Percentiles rank a stretch among this genome's conserved stretches.
These are phyloP conservation scores for Lipomyces oligophaga DNA, from an alignment of 805 yeast species.

Conservation along the genomic window DNA sequence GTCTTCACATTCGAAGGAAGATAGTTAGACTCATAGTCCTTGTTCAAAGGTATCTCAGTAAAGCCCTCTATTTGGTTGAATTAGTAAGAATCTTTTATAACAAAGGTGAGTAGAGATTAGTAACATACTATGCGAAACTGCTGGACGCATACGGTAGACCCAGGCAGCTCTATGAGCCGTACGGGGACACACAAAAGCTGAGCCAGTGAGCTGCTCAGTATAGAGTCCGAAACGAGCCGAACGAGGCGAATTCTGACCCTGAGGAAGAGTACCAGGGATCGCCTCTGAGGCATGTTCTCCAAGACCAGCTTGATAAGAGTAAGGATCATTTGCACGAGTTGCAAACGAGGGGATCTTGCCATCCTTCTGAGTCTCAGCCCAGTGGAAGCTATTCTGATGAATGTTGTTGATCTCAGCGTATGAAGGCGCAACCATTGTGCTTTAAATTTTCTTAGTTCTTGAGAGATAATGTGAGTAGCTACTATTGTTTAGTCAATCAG, in stretches of 20 bases:
- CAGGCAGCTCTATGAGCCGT: constrained; percentile 9
- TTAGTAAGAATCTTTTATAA: not conserved
- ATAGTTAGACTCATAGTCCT: constrained; percentile 19
- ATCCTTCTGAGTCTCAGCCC: constrained; percentile 14
- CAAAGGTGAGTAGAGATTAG: not conserved
- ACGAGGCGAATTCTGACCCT: constrained; percentile 13
- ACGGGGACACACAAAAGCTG: constrained; percentile 29
- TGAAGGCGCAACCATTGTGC: constrained; percentile 3
- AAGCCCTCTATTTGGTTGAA: constrained; percentile 9
- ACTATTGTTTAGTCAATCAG: no score
- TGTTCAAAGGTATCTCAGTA: constrained; percentile 10
- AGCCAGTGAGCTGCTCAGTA: constrained; percentile 35
- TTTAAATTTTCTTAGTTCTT: no score
- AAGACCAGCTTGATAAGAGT: constrained; percentile 4
- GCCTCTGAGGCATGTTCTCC: constrained; percentile 10
- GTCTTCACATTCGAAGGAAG: constrained; percentile 14
- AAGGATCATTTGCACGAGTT: constrained; percentile 10
- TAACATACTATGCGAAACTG: constrained; percentile 14
- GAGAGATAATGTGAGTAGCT: no score
- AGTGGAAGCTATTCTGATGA: constrained; percentile 11
- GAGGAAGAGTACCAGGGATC: constrained; percentile 10
- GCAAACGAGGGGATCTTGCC: constrained; percentile 11
- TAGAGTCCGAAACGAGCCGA: constrained; percentile 29
- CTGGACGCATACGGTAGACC: constrained; percentile 17
- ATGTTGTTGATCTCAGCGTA: not conserved